These are phyloP conservation scores for Hypoxylon lenormandii DNA, from an alignment of 495 filamentous ascomycete genomes.

Conservation along the genomic window DNA sequence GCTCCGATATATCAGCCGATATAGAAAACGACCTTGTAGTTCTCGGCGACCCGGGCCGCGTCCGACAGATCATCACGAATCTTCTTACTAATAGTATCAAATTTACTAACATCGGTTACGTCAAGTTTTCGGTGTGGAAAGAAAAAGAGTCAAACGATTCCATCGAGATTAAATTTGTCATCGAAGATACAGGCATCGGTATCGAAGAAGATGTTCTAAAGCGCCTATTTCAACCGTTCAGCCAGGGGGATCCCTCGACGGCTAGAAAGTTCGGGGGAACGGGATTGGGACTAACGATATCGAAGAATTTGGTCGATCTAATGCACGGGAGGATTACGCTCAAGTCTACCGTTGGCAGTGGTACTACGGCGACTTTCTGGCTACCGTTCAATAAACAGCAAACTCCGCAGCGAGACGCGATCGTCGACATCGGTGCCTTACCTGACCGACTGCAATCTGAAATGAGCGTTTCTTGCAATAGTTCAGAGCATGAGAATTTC, in stretches of 20 bases:
- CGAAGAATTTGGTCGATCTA: conserved; percentile 79
- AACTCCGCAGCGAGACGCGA: conserved; percentile 45
- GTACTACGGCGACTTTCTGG: conserved; percentile 75
- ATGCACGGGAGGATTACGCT: conserved; percentile 83
- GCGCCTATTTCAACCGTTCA: conserved; percentile 85
- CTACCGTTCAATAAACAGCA: conserved; percentile 73
- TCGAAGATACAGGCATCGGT: conserved; percentile 86
- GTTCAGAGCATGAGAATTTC: conserved; percentile 62
- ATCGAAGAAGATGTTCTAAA: conserved; percentile 79
- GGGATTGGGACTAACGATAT: conserved; percentile 83
- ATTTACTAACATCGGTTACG: conserved; percentile 79
- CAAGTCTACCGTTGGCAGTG: conserved; percentile 66
- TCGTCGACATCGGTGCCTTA: conserved; percentile 66
- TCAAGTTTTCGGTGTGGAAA: conserved; percentile 66
- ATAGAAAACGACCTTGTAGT: conserved; percentile 63
- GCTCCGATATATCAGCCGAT: conserved; percentile 58
- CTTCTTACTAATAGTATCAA: conserved; percentile 90
- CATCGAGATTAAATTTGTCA: conserved; percentile 68
- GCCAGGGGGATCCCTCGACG: conserved; percentile 83
- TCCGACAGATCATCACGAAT: conserved; percentile 86
- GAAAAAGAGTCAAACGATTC: conserved; percentile 62
- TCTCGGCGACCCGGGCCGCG: conserved; percentile 80
- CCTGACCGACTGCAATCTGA: conserved; percentile 73
- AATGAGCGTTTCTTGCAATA: conserved; percentile 69
- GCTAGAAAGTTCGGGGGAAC: conserved; percentile 83